phyloP scores from a whole-genome alignment of 768 basidiomycete species.

The Leccinum ochraceum region DNA sequence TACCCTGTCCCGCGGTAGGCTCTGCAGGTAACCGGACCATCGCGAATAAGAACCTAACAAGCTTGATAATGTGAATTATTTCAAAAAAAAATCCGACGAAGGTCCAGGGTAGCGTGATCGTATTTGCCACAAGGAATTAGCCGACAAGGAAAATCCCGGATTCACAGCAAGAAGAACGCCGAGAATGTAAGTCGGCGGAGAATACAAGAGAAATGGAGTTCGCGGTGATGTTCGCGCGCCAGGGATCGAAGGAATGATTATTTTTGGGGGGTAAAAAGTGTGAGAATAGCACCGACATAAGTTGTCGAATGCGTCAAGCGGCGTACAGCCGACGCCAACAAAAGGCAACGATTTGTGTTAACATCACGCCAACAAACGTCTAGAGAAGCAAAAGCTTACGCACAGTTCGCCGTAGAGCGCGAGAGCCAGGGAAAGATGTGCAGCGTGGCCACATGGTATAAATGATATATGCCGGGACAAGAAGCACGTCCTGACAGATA shows the following conservation, averaged over 20 bases:
- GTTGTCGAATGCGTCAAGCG: constrained; percentile 9
- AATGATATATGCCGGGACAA: constrained; percentile 45
- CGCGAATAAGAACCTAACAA: constrained; percentile 48
- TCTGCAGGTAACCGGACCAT: constrained; percentile 69
- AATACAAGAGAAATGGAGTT: constrained; percentile 19
- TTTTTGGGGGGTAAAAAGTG: constrained; percentile 18
- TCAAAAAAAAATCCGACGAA: constrained; percentile 6
- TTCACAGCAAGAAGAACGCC: constrained; percentile 16
- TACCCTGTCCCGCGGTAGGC: constrained; percentile 52
- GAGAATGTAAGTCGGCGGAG: constrained; percentile 13
- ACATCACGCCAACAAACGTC: constrained; percentile 2
- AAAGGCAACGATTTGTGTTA: constrained; percentile 9
- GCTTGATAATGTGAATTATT: constrained; percentile 36
- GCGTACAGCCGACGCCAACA: constrained; percentile 16
- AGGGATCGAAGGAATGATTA: constrained; percentile 13
- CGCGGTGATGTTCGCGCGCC: constrained; percentile 24
- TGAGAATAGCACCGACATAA: constrained; percentile 14
- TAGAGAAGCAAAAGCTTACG: constrained; percentile 25
- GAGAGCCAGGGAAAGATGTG: constrained; percentile 60
- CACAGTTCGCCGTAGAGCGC: constrained; percentile 70
- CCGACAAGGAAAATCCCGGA: constrained; percentile 28
- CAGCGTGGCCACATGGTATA: constrained; percentile 54
- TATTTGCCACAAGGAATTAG: constrained; percentile 13
- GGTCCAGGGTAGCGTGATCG: constrained; percentile 8
- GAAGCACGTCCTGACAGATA: constrained; percentile 60